Percentiles rank a stretch among this genome's conserved stretches.
phyloP scores from a whole-genome alignment of 2,329 filamentous ascomycete genomes.

The Phyllosticta capitalensis region DNA sequence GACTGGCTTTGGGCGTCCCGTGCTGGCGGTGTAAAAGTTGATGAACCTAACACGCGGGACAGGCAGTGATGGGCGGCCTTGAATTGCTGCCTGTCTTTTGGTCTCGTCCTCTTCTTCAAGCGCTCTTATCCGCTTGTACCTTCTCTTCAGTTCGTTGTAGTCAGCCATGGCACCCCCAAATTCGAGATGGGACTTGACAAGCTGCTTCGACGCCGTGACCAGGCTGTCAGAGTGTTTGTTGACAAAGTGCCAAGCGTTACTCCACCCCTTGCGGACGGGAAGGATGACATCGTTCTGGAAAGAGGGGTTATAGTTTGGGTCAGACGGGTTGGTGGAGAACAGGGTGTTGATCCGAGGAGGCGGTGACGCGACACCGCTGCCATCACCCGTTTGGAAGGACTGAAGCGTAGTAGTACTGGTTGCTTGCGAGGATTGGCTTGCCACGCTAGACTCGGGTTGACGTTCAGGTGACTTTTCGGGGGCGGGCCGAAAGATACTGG shows the following conservation, averaged over 20 bases:
- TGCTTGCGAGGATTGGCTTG: background rate
- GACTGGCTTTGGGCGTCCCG: slow-evolving; percentile 52
- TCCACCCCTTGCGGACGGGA: slow-evolving; percentile 59
- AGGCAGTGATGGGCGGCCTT: slow-evolving; percentile 14
- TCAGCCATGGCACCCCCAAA: slow-evolving; percentile 77
- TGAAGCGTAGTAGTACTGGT: slow-evolving; percentile 3
- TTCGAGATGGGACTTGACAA: slow-evolving; percentile 72
- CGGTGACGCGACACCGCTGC: background rate
- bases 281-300: slow-evolving; percentile 67
- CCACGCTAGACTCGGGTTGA: slow-evolving; percentile 14
- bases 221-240: slow-evolving; percentile 72
- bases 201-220: slow-evolving; percentile 58
- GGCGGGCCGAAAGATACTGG: slow-evolving; percentile 58
- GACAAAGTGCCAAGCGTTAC: slow-evolving; percentile 62
- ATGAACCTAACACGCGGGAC: slow-evolving; percentile 61
- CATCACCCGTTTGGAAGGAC: background rate
- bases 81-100: slow-evolving; percentile 22
- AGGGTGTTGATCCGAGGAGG: slow-evolving; percentile 27
- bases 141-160: slow-evolving; percentile 55
- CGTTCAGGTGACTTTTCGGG: slow-evolving; percentile 6
- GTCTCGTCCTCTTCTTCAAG: slow-evolving; percentile 58
- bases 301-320: slow-evolving; percentile 64
- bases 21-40: slow-evolving; percentile 86
- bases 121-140: slow-evolving; percentile 60
- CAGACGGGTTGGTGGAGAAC: slow-evolving; percentile 29